Base-by-base conservation (phyloP, 1,284 basidiomycete species). In the Malassezia japonica region DNA sequence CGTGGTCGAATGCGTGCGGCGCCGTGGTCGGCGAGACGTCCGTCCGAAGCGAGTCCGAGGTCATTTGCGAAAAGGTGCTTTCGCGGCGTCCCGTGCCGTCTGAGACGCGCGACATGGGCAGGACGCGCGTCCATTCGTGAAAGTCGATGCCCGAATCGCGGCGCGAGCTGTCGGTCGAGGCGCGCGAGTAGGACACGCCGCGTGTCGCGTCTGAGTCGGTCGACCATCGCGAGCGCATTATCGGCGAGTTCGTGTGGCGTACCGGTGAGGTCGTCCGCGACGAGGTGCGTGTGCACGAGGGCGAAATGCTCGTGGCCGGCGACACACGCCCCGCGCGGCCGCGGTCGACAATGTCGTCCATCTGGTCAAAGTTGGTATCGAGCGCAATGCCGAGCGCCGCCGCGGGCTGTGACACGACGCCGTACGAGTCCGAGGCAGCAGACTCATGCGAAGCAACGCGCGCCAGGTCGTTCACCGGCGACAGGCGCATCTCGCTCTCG, bases 351-450 rank as follows among this genome's bases (percentile, higher is more conserved):
- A 92, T 87, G 25, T 85, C 88, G 41, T 86, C 84, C 79, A 94
- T 87, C 52, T 82, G 77, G 27, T 84, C 80, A 35, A 91, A 76
- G 60, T 91, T 82, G 42, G 82, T 83, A 74, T 91, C 86, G 32
- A 89, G 78, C 18, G 76, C 20, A 29, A 48, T 21, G 25, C 49
- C 49, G 18, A 36, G 35, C 35, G 35, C 35, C 9, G 35, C 5
- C 18, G 18, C 18, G 10, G 24, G 24, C 25, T 18, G 5, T 5
- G 38, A 5, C 24, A n/a, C 25, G 4, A 27, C 24, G 13, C n/a
- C 24, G 24, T 6, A 12, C 24, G 24, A 18, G 6, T 39, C 25
- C 13, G 6, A 6, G 24, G 8, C 13, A 4, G 38, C 25, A 12
- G 24, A 27, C 9, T 28, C 24, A 20, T n/a, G 35, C 35, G 35